Evolutionary conservation across 1,284 basidiomycete genomes (phyloP).

Genomic region (Farysia itapuensis): DNA sequence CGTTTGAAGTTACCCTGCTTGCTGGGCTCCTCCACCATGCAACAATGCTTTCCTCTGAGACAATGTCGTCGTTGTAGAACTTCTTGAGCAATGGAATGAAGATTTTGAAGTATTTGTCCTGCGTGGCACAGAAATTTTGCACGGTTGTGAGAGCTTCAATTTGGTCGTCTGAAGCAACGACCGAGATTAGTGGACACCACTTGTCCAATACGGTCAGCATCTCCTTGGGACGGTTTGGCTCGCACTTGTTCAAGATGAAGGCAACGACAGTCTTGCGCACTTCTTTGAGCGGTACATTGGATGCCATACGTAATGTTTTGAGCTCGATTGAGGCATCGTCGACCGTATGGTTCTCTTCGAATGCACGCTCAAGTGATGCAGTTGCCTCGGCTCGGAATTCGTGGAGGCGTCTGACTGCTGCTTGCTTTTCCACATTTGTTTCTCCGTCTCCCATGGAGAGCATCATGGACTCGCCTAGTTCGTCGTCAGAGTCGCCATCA

Average conservation of each 20-base stretch:
- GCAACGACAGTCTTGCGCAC: conserved; percentile 78
- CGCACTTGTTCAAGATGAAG: conserved; percentile 45
- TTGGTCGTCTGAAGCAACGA: conserved; percentile 58
- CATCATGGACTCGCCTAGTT: conserved; percentile 40
- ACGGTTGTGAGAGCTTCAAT: conserved; percentile 58
- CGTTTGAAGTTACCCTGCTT: conserved; percentile 8
- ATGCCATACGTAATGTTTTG: conserved; percentile 90
- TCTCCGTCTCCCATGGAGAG: conserved; percentile 35
- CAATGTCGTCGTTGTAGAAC: conserved; percentile 62
- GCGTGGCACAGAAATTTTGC: conserved; percentile 36
- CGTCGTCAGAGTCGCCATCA: conserved; percentile 14
- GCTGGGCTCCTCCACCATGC: conserved; percentile 59
- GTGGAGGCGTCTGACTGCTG: conserved; percentile 46
- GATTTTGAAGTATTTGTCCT: conserved; percentile 52
- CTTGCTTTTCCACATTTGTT: conserved; percentile 45
- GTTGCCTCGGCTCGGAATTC: conserved; percentile 78
- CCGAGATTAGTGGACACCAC: conserved; percentile 60
- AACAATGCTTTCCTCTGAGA: conserved; percentile 61
- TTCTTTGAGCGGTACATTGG: conserved; percentile 76
- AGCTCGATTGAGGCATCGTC: conserved; percentile 89
- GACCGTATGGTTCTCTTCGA: conserved; percentile 83
- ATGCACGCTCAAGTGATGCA: conserved; percentile 82
- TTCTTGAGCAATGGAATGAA: conserved; percentile 61
- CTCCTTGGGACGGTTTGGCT: conserved; percentile 36
- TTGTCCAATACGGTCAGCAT: conserved; percentile 55